Evolutionary conservation across 2,329 filamentous ascomycete genomes (phyloP), one percentile per base, ranked within the genome.

Genomic region (Fusarium lateritium): DNA sequence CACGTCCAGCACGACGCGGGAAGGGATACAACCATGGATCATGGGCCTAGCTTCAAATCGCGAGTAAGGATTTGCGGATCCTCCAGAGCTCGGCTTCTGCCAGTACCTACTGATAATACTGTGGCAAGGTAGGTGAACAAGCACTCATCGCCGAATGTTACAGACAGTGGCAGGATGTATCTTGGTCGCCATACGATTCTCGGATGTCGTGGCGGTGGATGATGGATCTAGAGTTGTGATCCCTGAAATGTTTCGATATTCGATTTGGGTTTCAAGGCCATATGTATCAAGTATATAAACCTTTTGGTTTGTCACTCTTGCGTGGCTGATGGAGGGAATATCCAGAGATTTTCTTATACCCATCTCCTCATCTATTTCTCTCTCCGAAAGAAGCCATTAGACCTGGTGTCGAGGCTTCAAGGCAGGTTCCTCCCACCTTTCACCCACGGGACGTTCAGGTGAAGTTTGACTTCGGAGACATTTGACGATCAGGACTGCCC

Each of bases 371-470:
- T 31, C 28, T 10, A 31, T 10, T 31, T 31, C 13, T 31, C 28
- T 31, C 28, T 31, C 10, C 28, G 28, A 31, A 31, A 53, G 19
- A 38, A 46, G 31, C 31, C 45, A 38, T 31, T 24, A 50, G 50
- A 60, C 56, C 42, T 40, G 53, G 28, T n/a, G 53, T 64, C 42
- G 64, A 52, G 53, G 52, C 50, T 56, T 51, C 22, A n/a, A 43
- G 50, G 28, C 38, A 36, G 24, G 21, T 46, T 31, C 42, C 42
- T 46, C 17, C 17, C 42, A 46, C 13, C 19, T 9, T 39, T 15
- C 33, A 21, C 10, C 17, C 10, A 10, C 28, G 10, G 28, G 28
- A 31, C 28, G 28, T 31, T 31, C 28, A 31, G 28, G 28, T 31
- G 28, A 31, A 31, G 28, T 31, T 31, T 31, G 10, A 31, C 10